Evolutionary conservation across 768 basidiomycete species (phyloP), one percentile per base, ranked within the genome.

Genomic region (Psilocybe azurescens): DNA sequence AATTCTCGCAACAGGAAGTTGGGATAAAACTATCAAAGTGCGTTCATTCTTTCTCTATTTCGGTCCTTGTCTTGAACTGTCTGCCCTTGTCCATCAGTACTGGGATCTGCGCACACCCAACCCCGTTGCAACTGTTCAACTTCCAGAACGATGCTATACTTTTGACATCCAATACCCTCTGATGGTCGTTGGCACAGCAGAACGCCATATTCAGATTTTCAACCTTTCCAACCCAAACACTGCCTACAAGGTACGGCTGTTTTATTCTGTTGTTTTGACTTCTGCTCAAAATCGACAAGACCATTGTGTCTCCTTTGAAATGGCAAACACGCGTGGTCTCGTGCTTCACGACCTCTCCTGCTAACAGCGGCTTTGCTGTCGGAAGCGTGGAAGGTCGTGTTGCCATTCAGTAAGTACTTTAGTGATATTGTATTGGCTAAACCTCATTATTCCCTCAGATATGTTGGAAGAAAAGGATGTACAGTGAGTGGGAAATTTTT

Each of bases 1-100:
- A 13, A 87, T 96, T 64, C 80, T 96, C 18, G 93, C 89, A 11
- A 98, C 97, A 1, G 97, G 95, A 9, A 95, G 94, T 56, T 99
- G 97, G 97, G 97, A 99, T 75, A 97, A 97, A 78, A 97, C 94
- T 1, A 77, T 99, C 72, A 97, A 95, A 83, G 96, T 95, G 66
- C 58, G 77, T 70, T 2, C 62, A 65, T 28, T 48, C 53, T 61
- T 33, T 33, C 54, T n/a, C 28, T 36, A 44, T 53, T 14, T 16
- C 29, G 33, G 3, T 53, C n/a, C 51, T 29, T 32, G 46, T 55
- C 24, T 57, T 41, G 49, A 28, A 32, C 20, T 61, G 3, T 11
- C 18, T 59, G 51, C 64, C 59, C 11, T 24, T 60, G 38, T 59
- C 13, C 6, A 38, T 16, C 67, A 97, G 94, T 98, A 97, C 70